Percentiles rank a stretch among this genome's conserved stretches.
These are phyloP conservation scores for Colletotrichum echinochloae DNA, from an alignment of 2,329 filamentous ascomycete species.

Conservation along the genomic window DNA sequence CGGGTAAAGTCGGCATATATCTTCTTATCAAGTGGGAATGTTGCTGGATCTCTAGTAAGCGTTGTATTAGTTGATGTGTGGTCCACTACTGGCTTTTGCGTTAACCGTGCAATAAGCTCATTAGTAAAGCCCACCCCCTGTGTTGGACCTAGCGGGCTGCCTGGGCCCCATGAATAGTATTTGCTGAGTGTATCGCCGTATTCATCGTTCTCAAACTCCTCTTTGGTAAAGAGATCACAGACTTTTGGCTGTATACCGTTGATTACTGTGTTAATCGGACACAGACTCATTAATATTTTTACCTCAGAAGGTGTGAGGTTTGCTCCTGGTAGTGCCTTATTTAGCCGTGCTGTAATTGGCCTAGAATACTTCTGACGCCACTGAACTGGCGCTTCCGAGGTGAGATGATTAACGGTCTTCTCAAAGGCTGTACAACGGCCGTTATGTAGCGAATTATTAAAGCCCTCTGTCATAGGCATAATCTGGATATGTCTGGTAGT, in stretches of 20 bases:
- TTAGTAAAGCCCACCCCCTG: slow-evolving; percentile 91
- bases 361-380: slow-evolving; percentile 76
- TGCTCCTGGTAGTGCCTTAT: slow-evolving; percentile 74
- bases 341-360: slow-evolving; percentile 75
- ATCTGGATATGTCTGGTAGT: slow-evolving; percentile 47
- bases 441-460: slow-evolving; percentile 87
- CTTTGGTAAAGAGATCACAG: slow-evolving; percentile 78
- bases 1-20: slow-evolving; percentile 93
- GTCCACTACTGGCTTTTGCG: slow-evolving; percentile 75
- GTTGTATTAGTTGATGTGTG: slow-evolving; percentile 82
- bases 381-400: slow-evolving; percentile 64
- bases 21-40: slow-evolving; percentile 77
- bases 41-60: slow-evolving; percentile 72
- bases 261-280: slow-evolving; percentile 84
- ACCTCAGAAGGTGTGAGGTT: slow-evolving; percentile 73
- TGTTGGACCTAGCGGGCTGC: slow-evolving; percentile 82
- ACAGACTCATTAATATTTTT: slow-evolving; percentile 86
- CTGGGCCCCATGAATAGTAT: slow-evolving; percentile 85
- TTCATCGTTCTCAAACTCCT: slow-evolving; percentile 83
- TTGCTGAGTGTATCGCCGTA: slow-evolving; percentile 85
- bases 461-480: slow-evolving; percentile 73
- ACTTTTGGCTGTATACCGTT: slow-evolving; percentile 75
- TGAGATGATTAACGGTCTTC: slow-evolving; percentile 60
- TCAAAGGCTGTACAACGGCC: slow-evolving; percentile 79
- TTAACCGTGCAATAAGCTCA: slow-evolving; percentile 86